These are phyloP conservation scores for Phytopythium montanum DNA, from an alignment of 352 stramenopile species.

Conservation along the genomic window DNA sequence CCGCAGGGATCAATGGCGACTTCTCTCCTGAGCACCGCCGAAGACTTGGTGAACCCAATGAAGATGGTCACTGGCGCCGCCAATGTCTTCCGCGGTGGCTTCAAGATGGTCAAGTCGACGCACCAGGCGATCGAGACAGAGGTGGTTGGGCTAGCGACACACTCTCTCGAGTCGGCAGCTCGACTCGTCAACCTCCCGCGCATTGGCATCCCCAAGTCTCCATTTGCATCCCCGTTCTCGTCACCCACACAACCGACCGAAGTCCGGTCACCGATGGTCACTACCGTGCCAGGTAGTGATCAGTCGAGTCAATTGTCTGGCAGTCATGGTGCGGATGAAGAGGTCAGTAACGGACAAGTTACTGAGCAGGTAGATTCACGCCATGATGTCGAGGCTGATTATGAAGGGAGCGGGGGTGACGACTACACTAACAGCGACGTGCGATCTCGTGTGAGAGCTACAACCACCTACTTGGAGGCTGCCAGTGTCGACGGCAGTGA, in stretches of 20 bases:
- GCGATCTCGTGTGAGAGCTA: background rate
- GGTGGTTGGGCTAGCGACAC: conserved; percentile 24
- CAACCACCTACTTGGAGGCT: background rate
- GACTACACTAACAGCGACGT: background rate
- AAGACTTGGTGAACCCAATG: conserved; percentile 21
- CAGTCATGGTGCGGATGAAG: background rate
- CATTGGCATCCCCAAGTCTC: background rate
- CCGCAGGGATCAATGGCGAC: background rate
- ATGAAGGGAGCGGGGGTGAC: background rate
- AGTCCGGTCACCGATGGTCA: background rate
- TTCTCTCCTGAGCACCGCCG: conserved; percentile 10
- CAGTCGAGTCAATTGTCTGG: background rate
- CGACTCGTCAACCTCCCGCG: conserved; percentile 25
- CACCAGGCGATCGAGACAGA: conserved; percentile 35
- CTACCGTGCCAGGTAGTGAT: background rate
- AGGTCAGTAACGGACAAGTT: background rate
- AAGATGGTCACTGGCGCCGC: conserved; percentile 27
- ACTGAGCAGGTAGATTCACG: background rate
- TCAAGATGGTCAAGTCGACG: conserved; percentile 36
- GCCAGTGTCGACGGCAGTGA: background rate
- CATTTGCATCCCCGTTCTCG: background rate
- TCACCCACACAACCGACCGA: background rate
- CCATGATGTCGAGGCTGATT: background rate
- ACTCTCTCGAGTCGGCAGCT: conserved; percentile 37
- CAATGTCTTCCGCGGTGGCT: conserved; percentile 14